Evolutionary conservation across 345 rosid species (phyloP).

Genomic region (Microcos paniculata): DNA sequence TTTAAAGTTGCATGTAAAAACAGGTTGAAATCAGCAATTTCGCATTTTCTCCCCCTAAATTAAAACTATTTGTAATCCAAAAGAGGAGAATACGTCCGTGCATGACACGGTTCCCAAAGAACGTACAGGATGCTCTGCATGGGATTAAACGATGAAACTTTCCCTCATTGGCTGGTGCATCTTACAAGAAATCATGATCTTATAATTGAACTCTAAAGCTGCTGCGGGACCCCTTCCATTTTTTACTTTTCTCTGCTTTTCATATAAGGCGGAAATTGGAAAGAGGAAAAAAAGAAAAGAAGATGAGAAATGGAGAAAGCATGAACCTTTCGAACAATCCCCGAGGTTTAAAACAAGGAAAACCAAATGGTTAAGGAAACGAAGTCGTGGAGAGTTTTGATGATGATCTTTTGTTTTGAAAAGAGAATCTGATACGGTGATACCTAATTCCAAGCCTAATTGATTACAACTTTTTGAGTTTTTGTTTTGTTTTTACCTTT

Average conservation of each 20-base stretch:
- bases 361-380: conserved; percentile 12
- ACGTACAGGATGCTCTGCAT: conserved; percentile 59
- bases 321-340: conserved; percentile 8
- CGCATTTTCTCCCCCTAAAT: too few species aligned
- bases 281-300: neutral
- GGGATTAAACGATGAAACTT: conserved; percentile 30
- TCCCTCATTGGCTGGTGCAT: conserved; percentile 35
- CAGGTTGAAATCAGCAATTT: too few species aligned
- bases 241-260: conserved; percentile 33
- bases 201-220: conserved; percentile 56
- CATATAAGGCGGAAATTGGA: neutral
- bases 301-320: conserved; percentile 8
- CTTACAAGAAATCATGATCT: conserved; percentile 78
- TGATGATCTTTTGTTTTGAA: neutral
- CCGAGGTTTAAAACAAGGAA: conserved; percentile 2
- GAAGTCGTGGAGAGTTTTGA: neutral
- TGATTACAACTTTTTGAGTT: neutral
- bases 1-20: neutral
- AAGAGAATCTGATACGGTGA: conserved; percentile 39
- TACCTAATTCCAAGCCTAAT: conserved; percentile 22
- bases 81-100: neutral
- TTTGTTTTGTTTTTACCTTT: neutral
- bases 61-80: neutral
- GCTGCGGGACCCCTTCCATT: conserved; percentile 29
- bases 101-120: conserved; percentile 49